Evolutionary conservation across 2,329 filamentous ascomycete species (phyloP), one percentile per base, ranked within the genome.

Genomic region (Dothidotthia symphoricarpi): DNA sequence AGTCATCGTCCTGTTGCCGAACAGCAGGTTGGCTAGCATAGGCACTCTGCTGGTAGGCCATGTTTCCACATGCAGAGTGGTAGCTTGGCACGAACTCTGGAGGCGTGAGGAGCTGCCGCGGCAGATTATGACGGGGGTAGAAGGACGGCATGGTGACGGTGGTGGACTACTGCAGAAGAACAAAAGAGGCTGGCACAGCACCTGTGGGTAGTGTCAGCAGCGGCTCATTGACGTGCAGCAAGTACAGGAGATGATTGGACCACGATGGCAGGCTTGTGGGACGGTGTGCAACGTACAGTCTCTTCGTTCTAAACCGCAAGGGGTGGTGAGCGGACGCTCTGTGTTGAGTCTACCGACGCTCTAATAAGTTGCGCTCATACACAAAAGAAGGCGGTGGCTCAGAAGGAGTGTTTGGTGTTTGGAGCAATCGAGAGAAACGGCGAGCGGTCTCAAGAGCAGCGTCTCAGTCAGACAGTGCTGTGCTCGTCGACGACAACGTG

Each of bases 71-170:
- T 26, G 64, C 67, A 43, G 67, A 69, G 47, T 68, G 60, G 55
- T 69, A 69, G 49, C 56, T 68, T 25, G 68, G 66, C 28, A 69
- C 59, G 45, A 69, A 72, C 53, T 75, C 73, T 42, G 73, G 73
- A 9, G 74, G 73, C 33, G 74, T 75, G 43, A 74, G 67, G 31
- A 72, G 59, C 43, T 66, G 63, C 47, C 66, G 60, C 36, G 66
- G 64, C 63, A 69, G 59, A 45, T 66, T 60, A 47, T 70, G 68
- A 41, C 70, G 66, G 34, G 69, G 68, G 54, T 75, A 75, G 60
- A 75, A 75, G 55, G 71, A 70, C 51, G 73, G 73, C 74, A 76
- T 76, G 61, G 53, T 69, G 60, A 59, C 53, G 50, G 48, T 54
- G 50, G 48, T 48, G 47, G 49, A 49, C 48, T 53, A 51, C 57